Evolutionary conservation across 208 protist genomes (phyloP).

Genomic region (Herpetomonas samuelpessoai): DNA sequence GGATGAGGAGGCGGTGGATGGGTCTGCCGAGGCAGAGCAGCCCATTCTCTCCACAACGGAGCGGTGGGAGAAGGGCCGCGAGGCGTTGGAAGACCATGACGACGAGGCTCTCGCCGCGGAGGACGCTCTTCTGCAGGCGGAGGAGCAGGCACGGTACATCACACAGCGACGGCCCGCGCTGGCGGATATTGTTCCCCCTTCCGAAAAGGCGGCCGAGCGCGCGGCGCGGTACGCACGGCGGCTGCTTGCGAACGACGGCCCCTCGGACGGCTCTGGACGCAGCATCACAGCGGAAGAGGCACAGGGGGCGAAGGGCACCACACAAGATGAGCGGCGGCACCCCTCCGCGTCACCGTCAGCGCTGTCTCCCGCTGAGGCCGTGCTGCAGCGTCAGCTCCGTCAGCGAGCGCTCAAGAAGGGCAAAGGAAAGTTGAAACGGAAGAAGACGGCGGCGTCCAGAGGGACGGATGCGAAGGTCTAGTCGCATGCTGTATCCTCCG

Average conservation of each 20-base stretch:
- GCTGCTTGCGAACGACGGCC: conserved; percentile 5
- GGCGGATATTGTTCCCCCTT: conserved; percentile 29
- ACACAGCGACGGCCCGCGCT: conserved; percentile 18
- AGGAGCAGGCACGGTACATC: conserved; percentile 4
- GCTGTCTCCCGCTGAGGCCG: not conserved
- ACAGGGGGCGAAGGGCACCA: too few species aligned
- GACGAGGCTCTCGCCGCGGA: conserved; percentile 4
- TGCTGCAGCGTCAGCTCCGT: conserved; percentile 22
- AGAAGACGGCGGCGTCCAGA: too few species aligned
- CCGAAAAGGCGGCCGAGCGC: conserved; percentile 19
- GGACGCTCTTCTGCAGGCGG: not conserved
- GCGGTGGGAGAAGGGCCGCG: not conserved
- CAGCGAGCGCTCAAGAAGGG: conserved; percentile 7
- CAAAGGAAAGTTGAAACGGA: too few species aligned
- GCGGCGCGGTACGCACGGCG: conserved; percentile 20
- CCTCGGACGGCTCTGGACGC: too few species aligned
- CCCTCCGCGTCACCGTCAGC: too few species aligned
- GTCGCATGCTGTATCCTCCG: not conserved
- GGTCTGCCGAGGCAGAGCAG: not conserved
- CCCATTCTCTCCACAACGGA: not conserved
- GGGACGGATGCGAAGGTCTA: too few species aligned
- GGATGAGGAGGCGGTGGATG: not conserved
- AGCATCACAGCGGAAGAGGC: too few species aligned
- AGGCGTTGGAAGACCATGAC: not conserved
- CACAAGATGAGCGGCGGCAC: too few species aligned